Percentiles rank a stretch among this genome's conserved stretches.
These are phyloP conservation scores for Suillus decipiens DNA, from an alignment of 768 basidiomycete species.

Conservation along the genomic window DNA sequence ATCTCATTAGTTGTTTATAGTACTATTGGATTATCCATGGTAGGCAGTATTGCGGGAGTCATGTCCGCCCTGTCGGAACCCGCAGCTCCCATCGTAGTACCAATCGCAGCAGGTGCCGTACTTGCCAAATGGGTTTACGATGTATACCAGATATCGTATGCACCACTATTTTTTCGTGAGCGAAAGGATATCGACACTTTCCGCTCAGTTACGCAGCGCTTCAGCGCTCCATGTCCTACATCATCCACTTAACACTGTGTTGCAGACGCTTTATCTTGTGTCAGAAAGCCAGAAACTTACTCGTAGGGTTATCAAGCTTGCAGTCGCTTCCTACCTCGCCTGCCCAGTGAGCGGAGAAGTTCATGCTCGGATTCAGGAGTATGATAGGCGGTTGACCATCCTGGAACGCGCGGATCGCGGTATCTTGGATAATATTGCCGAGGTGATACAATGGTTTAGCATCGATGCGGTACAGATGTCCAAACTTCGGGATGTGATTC, in stretches of 20 bases:
- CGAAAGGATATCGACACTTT: background rate
- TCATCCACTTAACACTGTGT: slow-evolving; percentile 28
- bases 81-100: slow-evolving; percentile 2
- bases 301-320: background rate
- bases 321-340: background rate
- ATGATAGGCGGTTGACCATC: too few species aligned
- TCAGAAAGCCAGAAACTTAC: background rate
- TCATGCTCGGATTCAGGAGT: too few species aligned
- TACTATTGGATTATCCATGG: background rate
- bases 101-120: background rate
- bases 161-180: background rate
- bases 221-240: slow-evolving; percentile 26
- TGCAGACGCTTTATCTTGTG: slow-evolving; percentile 22
- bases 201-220: slow-evolving; percentile 9
- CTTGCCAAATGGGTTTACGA: background rate
- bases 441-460: too few species aligned
- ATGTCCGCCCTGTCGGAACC: background rate
- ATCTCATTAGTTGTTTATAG: background rate
- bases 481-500: too few species aligned
- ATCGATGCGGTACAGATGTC: too few species aligned
- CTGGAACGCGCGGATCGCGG: too few species aligned
- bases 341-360: background rate
- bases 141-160: background rate
- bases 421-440: too few species aligned
- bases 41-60: background rate